These are phyloP conservation scores for Tylopilus plumbeoviolaceoides DNA, from an alignment of 768 basidiomycete genomes.

Conservation along the genomic window DNA sequence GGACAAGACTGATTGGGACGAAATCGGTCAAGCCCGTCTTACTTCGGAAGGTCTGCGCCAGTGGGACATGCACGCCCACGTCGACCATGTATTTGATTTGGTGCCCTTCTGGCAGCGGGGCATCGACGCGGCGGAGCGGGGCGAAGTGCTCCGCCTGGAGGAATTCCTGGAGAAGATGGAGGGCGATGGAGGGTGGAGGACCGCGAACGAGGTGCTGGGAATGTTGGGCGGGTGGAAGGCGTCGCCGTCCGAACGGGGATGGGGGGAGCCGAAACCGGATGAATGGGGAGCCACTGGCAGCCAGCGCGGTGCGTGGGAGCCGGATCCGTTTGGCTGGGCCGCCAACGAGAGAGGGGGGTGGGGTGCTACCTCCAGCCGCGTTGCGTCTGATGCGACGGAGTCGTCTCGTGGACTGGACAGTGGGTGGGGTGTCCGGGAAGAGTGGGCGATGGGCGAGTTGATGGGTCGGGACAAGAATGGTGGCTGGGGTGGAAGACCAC, in stretches of 20 bases:
- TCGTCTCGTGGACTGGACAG: conserved; percentile 10
- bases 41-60: conserved; percentile 27
- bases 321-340: not conserved
- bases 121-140: conserved; percentile 44
- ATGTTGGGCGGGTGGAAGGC: conserved; percentile 26
- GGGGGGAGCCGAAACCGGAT: conserved; percentile 7
- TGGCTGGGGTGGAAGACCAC: not conserved
- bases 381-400: conserved; percentile 21
- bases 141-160: conserved; percentile 40
- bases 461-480: not conserved
- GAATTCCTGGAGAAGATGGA: conserved; percentile 44
- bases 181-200: conserved; percentile 30
- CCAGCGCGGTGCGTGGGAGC: conserved; percentile 9
- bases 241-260: conserved; percentile 4
- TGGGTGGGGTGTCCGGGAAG: conserved; percentile 18
- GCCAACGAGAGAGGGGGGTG: conserved; percentile 10
- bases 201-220: conserved; percentile 26
- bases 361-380: conserved; percentile 5
- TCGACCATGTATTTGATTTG: conserved; percentile 47
- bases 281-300: conserved; percentile 13
- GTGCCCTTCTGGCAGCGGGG: conserved; percentile 53
- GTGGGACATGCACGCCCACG: conserved; percentile 31
- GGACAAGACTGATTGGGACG: conserved; percentile 28
- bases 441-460: conserved; percentile 9
- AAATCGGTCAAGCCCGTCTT: conserved; percentile 27